phyloP scores from a whole-genome alignment of 257 asterid species.

The Euphrasia confusa region DNA sequence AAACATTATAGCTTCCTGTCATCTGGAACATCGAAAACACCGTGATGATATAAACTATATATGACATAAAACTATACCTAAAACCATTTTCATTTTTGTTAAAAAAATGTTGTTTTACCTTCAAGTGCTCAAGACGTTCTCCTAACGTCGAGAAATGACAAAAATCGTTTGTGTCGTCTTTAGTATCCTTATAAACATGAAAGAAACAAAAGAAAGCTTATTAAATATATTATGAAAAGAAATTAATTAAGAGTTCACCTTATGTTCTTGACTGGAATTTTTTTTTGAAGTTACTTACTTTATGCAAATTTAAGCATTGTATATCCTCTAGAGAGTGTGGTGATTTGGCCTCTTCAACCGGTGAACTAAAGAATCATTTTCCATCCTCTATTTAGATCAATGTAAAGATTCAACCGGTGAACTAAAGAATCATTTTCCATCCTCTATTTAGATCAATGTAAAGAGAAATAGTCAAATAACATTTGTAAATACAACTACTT shows the following conservation, averaged over 20 bases:
- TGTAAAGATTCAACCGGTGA: slow-evolving; percentile 52
- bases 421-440: slow-evolving; percentile 40
- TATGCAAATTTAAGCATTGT: slow-evolving; percentile 47
- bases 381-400: slow-evolving; percentile 38
- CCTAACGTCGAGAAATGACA: slow-evolving; percentile 38
- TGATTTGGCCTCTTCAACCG: slow-evolving; percentile 72
- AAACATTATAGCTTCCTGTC: slow-evolving; percentile 62
- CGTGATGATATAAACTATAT: neutral
- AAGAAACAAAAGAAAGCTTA: neutral
- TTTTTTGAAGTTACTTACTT: slow-evolving; percentile 37
- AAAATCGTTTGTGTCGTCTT: slow-evolving; percentile 43
- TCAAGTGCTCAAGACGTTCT: slow-evolving; percentile 64
- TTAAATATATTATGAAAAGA: neutral
- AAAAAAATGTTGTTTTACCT: slow-evolving; percentile 31
- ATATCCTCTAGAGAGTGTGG: slow-evolving; percentile 69
- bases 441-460: slow-evolving; percentile 36
- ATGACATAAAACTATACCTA: neutral
- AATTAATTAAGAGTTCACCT: neutral
- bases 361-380: slow-evolving; percentile 52
- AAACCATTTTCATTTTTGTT: no score
- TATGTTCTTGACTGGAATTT: neutral
- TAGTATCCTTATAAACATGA: slow-evolving; percentile 39
- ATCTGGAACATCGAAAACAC: slow-evolving; percentile 40
- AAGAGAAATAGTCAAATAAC: neutral
- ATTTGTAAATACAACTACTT: no score